Percentiles rank a stretch among this genome's conserved stretches.
Evolutionary conservation across 2,329 filamentous ascomycete species (phyloP).

Genomic region (Microdochium bolleyi): DNA sequence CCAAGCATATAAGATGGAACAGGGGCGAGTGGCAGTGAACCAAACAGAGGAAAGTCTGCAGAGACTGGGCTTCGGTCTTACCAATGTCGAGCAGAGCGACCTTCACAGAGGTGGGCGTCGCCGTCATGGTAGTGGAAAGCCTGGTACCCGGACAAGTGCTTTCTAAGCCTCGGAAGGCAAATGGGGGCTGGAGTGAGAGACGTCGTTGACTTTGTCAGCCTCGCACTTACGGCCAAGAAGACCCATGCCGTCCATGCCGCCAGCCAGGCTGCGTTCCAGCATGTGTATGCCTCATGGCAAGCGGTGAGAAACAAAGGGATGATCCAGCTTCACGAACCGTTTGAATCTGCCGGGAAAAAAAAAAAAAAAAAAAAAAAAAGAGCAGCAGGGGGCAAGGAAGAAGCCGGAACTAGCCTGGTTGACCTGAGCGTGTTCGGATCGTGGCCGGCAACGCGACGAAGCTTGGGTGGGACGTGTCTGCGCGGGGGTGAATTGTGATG

Average conservation of each 20-base stretch:
- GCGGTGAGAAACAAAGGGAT: constrained; percentile 12
- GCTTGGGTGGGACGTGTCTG: constrained; percentile 5
- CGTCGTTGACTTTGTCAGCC: background rate
- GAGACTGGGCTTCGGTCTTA: constrained; percentile 26
- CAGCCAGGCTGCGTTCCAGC: background rate
- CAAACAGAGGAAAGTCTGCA: too few species aligned
- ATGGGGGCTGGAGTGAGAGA: background rate
- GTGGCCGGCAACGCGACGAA: background rate
- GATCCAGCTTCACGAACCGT: background rate
- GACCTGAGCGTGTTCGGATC: background rate
- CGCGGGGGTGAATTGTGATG: constrained; percentile 9
- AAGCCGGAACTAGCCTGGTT: constrained; percentile 1
- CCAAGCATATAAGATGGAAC: constrained; percentile 9
- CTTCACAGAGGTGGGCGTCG: constrained; percentile 26
- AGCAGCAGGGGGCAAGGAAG: background rate
- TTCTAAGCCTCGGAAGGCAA: background rate
- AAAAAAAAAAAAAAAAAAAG: background rate
- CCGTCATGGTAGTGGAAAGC: constrained; percentile 17
- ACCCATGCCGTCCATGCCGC: background rate
- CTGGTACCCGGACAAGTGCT: constrained; percentile 1
- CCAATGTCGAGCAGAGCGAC: constrained; percentile 51
- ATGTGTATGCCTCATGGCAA: constrained; percentile 3
- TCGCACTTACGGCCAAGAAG: background rate
- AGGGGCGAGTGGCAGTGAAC: background rate
- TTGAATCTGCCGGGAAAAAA: background rate